Conservation (phyloP, 495 filamentous ascomycete genomes). For the Penicillium canescens region DNA sequence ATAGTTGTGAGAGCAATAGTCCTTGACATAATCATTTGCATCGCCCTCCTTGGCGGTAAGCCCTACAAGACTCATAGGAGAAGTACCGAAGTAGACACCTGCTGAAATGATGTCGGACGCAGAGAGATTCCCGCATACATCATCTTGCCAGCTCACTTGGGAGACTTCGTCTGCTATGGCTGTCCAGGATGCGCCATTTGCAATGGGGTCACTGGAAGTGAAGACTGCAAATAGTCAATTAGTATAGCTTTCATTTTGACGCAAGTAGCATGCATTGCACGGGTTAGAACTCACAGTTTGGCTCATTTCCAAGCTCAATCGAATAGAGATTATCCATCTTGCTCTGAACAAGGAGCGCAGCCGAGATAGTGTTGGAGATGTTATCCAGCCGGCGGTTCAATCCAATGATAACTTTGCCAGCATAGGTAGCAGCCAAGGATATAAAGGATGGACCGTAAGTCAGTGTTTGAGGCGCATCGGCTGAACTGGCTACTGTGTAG, state of each 20-base stretch:
- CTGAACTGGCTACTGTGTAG: slow-evolving; percentile 54
- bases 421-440: slow-evolving; percentile 50
- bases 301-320: slow-evolving; percentile 63
- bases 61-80: slow-evolving; percentile 50
- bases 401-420: slow-evolving; percentile 54
- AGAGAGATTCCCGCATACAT: slow-evolving; percentile 49
- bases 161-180: slow-evolving; percentile 52
- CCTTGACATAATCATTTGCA: slow-evolving; percentile 47
- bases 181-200: slow-evolving; percentile 51
- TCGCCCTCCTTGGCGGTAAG: slow-evolving; percentile 51
- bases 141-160: slow-evolving; percentile 55
- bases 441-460: slow-evolving; percentile 60
- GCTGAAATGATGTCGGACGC: slow-evolving; percentile 51
- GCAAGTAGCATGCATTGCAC: not conserved
- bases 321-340: slow-evolving; percentile 53
- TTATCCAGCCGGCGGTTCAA: slow-evolving; percentile 59
- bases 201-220: slow-evolving; percentile 46
- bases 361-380: slow-evolving; percentile 55
- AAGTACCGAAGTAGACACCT: slow-evolving; percentile 57
- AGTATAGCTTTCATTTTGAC: not conserved
- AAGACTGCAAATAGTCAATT: slow-evolving; percentile 5
- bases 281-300: slow-evolving; percentile 49
- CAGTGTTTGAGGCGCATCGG: slow-evolving; percentile 53
- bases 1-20: slow-evolving; percentile 62
- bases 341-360: slow-evolving; percentile 46